These are phyloP conservation scores for Termitomyces bulborhizus DNA, from an alignment of 768 basidiomycete genomes.

Conservation along the genomic window DNA sequence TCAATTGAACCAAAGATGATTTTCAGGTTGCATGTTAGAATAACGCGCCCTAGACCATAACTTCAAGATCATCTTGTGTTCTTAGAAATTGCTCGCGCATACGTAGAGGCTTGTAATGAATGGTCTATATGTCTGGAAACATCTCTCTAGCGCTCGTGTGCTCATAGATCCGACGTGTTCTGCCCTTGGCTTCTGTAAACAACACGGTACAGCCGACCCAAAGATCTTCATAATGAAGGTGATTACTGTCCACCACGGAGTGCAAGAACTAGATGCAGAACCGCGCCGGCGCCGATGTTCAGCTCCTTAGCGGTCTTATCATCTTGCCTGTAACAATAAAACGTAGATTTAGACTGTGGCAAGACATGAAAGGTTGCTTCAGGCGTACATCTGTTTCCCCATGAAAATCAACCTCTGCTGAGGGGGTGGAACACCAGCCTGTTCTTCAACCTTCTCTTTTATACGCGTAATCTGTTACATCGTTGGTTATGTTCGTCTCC, in stretches of 20 bases:
- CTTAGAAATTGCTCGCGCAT: background rate
- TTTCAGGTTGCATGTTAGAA: background rate
- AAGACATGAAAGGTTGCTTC: background rate
- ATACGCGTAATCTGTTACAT: slow-evolving; percentile 74
- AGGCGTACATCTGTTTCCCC: slow-evolving; percentile 85
- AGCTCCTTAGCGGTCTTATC: slow-evolving; percentile 86
- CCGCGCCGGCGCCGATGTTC: slow-evolving; percentile 78
- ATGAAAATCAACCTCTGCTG: slow-evolving; percentile 93
- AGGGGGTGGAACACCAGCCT: slow-evolving; percentile 93
- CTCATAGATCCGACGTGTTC: background rate
- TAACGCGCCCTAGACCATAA: background rate
- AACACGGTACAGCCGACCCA: slow-evolving; percentile 5
- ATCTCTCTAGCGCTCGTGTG: background rate
- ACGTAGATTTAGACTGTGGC: slow-evolving; percentile 30
- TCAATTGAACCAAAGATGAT: background rate
- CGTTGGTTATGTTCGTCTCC: background rate
- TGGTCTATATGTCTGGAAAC: background rate
- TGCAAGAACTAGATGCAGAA: slow-evolving; percentile 92
- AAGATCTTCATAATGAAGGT: background rate
- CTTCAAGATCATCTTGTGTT: background rate
- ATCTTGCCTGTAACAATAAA: slow-evolving; percentile 31
- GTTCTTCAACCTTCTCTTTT: slow-evolving; percentile 98
- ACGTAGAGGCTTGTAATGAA: background rate
- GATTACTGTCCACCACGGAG: slow-evolving; percentile 79
- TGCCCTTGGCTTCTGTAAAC: slow-evolving; percentile 4